Conservation (phyloP, 371 early-diverging fungal genomes). For the Mortierella sp. region DNA sequence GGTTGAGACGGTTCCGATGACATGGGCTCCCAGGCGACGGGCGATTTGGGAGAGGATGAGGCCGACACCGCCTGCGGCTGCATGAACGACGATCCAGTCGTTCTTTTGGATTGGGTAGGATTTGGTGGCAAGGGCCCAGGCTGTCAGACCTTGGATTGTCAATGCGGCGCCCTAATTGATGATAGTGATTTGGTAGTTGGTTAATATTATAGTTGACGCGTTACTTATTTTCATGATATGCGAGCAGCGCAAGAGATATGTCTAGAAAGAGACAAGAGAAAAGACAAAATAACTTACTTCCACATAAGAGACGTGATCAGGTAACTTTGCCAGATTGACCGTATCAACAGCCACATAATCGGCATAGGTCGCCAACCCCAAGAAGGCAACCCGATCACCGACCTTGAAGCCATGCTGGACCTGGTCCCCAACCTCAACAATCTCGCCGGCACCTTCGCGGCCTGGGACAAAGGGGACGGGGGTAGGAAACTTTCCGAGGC, state of each 20-base stretch:
- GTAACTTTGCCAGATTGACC: slow-evolving; percentile 61
- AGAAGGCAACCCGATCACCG: slow-evolving; percentile 87
- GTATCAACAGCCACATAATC: slow-evolving; percentile 74
- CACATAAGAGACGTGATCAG: slow-evolving; percentile 68
- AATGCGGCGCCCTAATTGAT: too few species aligned
- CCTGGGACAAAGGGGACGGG: slow-evolving; percentile 78
- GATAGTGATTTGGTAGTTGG: too few species aligned
- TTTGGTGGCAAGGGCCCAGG: background rate
- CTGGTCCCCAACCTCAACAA: slow-evolving; percentile 77
- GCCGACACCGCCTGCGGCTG: background rate
- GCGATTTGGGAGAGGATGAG: background rate
- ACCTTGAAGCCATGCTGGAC: slow-evolving; percentile 68
- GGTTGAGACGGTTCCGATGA: slow-evolving; percentile 67
- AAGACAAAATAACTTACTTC: slow-evolving; percentile 15
- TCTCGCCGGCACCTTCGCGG: slow-evolving; percentile 85
- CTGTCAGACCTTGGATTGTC: slow-evolving; percentile 1
- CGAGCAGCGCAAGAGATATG: too few species aligned
- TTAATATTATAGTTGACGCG: too few species aligned
- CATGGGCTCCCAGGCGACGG: slow-evolving; percentile 78
- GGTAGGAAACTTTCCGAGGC: slow-evolving; percentile 82
- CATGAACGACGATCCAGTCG: background rate
- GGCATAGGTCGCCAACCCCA: slow-evolving; percentile 75
- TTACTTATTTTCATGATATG: too few species aligned
- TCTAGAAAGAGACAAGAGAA: too few species aligned
- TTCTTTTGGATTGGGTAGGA: background rate